A percentile compares a stretch with the other conserved stretches of the same genome.
phyloP scores from a whole-genome alignment of 345 rosid species.

The Rhizophora mangle region DNA sequence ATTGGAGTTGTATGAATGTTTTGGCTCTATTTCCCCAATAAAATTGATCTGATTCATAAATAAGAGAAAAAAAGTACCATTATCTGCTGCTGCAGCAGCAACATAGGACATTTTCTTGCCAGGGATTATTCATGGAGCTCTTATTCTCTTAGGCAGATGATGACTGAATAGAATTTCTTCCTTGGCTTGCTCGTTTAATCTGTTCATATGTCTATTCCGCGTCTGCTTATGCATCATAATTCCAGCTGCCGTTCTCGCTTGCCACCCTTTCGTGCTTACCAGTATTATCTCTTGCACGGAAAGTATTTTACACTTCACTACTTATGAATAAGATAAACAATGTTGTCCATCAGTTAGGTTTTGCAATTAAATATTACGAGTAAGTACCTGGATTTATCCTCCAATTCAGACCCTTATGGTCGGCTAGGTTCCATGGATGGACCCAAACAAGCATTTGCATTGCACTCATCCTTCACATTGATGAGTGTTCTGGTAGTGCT shows the following conservation, averaged over 20 bases:
- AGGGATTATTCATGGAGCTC: not conserved
- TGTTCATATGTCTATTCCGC: too few relatives aligned
- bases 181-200: too few relatives aligned
- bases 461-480: conserved; percentile 1
- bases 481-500: conserved; percentile 11
- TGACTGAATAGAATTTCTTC: too few relatives aligned
- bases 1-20: too few relatives aligned
- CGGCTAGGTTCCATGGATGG: conserved; percentile 9
- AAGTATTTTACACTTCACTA: too few relatives aligned
- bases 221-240: too few relatives aligned
- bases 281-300: too few relatives aligned
- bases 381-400: not conserved
- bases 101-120: not conserved
- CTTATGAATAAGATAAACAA: not conserved
- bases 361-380: not conserved
- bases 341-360: not conserved
- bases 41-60: too few relatives aligned
- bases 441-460: conserved; percentile 19
- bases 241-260: too few relatives aligned
- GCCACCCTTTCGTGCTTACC: too few relatives aligned
- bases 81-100: not conserved
- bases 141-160: not conserved
- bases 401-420: not conserved
- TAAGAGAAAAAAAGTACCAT: too few relatives aligned
- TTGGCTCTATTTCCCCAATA: too few relatives aligned